phyloP scores from a whole-genome alignment of 306 rosid genomes.

The Abrus pulchellus region DNA sequence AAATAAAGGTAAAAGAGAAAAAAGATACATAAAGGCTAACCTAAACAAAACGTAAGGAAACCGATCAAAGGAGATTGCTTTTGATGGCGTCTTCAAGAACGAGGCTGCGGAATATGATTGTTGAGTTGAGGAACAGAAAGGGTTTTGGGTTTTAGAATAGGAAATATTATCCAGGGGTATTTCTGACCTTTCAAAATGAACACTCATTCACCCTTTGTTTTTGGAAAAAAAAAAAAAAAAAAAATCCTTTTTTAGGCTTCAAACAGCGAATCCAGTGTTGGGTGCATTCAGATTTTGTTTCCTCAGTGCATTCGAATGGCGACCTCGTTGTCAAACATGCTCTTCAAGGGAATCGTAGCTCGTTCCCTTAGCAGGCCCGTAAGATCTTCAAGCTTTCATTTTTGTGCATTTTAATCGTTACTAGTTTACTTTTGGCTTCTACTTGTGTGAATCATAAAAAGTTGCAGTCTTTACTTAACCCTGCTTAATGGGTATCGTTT shows the following conservation, averaged over 20 bases:
- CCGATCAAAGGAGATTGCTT: neutral
- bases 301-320: conserved; percentile 1
- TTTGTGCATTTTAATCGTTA: neutral
- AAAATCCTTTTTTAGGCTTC: neutral
- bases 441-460: neutral
- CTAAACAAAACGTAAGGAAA: neutral
- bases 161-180: neutral
- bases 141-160: conserved; percentile 41
- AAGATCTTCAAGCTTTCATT: neutral
- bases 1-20: neutral
- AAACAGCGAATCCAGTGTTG: neutral
- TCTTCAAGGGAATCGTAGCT: conserved; percentile 38
- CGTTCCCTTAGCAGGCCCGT: conserved; percentile 16
- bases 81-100: conserved; percentile 13
- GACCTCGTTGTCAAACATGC: conserved; percentile 13
- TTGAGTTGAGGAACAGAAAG: neutral
- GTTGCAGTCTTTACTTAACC: neutral
- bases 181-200: conserved; percentile 8
- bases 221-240: too few relatives aligned
- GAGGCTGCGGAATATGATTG: conserved; percentile 11
- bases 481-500: neutral
- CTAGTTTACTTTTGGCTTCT: neutral
- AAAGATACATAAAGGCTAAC: neutral
- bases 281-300: conserved; percentile 12
- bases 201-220: neutral